Evolutionary conservation across 345 rosid genomes (phyloP).

Genomic region (Aquilaria sinensis): DNA sequence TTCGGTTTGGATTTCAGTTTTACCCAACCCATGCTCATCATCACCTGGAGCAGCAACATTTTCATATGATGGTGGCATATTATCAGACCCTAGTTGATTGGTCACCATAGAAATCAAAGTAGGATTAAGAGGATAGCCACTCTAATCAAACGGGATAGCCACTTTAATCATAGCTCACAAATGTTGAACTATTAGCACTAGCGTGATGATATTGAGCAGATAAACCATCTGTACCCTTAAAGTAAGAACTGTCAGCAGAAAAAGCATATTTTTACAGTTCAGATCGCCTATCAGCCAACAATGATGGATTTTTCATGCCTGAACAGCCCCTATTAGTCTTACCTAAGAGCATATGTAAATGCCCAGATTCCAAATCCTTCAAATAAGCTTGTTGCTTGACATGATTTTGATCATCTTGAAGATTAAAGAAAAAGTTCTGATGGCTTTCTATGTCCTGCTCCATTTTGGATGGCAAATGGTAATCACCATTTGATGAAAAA

Average conservation of each 20-base stretch:
- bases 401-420: slow-evolving; percentile 34
- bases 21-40: too few species aligned
- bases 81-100: slow-evolving; percentile 49
- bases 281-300: slow-evolving; percentile 29
- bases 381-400: slow-evolving; percentile 31
- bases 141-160: too few species aligned
- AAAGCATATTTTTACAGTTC: slow-evolving; percentile 32
- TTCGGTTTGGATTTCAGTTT: too few species aligned
- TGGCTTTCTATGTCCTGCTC: slow-evolving; percentile 41
- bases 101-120: slow-evolving; percentile 46
- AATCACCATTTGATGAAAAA: slow-evolving; percentile 43
- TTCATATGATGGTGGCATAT: slow-evolving; percentile 51
- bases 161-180: slow-evolving; percentile 31
- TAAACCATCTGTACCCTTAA: slow-evolving; percentile 47
- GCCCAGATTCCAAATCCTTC: slow-evolving; percentile 17
- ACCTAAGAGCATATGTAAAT: slow-evolving; percentile 16
- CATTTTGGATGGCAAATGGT: slow-evolving; percentile 23
- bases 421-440: slow-evolving; percentile 45
- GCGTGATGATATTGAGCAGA: slow-evolving; percentile 44
- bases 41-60: slow-evolving; percentile 60
- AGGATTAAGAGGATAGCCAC: slow-evolving; percentile 47
- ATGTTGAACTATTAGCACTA: slow-evolving; percentile 33
- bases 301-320: slow-evolving; percentile 25
- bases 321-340: slow-evolving; percentile 29
- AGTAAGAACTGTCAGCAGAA: slow-evolving; percentile 31